Percentiles rank a stretch among this genome's conserved stretches.
These are phyloP conservation scores for Melaleuca alternifolia DNA, from an alignment of 345 rosid genomes.

Conservation along the genomic window DNA sequence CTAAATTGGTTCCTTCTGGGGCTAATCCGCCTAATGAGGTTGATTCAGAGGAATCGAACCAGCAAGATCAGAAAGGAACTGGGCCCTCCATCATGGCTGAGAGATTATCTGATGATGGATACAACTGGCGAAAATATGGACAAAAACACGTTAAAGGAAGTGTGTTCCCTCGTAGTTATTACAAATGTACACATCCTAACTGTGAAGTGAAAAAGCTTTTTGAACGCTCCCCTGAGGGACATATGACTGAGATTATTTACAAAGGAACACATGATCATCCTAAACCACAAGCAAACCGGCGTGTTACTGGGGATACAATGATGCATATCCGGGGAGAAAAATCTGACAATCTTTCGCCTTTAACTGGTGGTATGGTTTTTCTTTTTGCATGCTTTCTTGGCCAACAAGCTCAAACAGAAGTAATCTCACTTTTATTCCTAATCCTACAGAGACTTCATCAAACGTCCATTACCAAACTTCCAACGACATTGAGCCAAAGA, in stretches of 20 bases:
- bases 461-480: constrained; percentile 36
- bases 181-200: constrained; percentile 95
- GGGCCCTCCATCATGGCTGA: constrained; percentile 29
- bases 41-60: constrained; percentile 58
- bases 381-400: neutral
- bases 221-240: constrained; percentile 91
- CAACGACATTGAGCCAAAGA: constrained; percentile 33
- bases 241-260: constrained; percentile 79
- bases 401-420: neutral
- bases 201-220: constrained; percentile 97
- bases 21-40: constrained; percentile 36
- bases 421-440: constrained; percentile 6
- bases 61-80: constrained; percentile 42
- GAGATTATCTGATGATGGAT: constrained; percentile 65
- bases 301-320: constrained; percentile 50
- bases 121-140: constrained; percentile 98
- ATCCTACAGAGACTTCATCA: constrained; percentile 48
- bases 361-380: constrained; percentile 39
- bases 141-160: constrained; percentile 99
- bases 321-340: constrained; percentile 67
- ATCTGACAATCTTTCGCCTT: constrained; percentile 39
- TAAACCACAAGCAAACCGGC: constrained; percentile 84
- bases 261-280: constrained; percentile 98
- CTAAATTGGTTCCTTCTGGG: constrained; percentile 32
- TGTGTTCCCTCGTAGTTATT: constrained; percentile 95